A percentile compares a stretch with the other conserved stretches of the same genome.
These are phyloP conservation scores for Thielaviopsis populi DNA, from an alignment of 2,329 filamentous ascomycete species.

Conservation along the genomic window DNA sequence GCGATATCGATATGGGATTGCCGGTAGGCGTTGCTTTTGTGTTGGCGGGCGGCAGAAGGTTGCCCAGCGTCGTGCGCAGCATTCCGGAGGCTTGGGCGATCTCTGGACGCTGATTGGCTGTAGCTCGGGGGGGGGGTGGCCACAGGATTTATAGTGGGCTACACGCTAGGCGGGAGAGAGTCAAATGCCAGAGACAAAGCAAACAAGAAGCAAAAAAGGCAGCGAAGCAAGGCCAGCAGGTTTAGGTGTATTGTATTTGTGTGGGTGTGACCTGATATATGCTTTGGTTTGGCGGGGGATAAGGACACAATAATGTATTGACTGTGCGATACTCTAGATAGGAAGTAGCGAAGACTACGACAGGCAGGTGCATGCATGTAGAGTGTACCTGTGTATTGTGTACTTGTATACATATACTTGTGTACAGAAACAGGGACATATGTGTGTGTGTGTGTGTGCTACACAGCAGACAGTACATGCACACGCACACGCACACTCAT, in stretches of 20 bases:
- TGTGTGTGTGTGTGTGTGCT: neutral
- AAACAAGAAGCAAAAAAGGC: neutral
- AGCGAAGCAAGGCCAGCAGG: neutral
- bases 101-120: neutral
- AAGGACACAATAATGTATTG: neutral
- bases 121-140: neutral
- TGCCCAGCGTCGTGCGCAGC: slow-evolving; percentile 5
- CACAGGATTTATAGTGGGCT: slow-evolving; percentile 11
- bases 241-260: too few species aligned
- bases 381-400: too few species aligned
- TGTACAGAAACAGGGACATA: too few species aligned
- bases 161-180: neutral
- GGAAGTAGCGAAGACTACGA: too few species aligned
- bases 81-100: neutral
- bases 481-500: too few species aligned
- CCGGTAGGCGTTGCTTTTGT: neutral
- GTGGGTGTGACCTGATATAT: too few species aligned
- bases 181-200: neutral
- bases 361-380: neutral
- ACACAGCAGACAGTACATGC: neutral
- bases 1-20: neutral
- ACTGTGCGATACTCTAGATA: neutral
- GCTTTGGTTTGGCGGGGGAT: neutral
- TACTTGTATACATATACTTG: too few species aligned
- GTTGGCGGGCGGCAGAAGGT: neutral